Evolutionary conservation across 257 asterid genomes (phyloP).

Genomic region (Solanum piurae): DNA sequence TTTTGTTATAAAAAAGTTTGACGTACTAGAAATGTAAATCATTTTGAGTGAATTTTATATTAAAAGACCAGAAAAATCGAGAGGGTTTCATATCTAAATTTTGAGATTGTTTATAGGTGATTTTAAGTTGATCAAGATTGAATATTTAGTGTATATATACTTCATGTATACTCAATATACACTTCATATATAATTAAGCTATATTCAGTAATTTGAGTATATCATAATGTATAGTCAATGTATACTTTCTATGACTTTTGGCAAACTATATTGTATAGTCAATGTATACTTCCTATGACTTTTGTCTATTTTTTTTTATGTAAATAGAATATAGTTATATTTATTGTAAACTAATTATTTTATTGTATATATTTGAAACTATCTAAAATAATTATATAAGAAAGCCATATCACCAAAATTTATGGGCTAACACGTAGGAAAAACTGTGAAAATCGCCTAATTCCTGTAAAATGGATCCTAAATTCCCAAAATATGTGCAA

Average conservation of each 20-base stretch:
- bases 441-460: fast-evolving
- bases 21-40: too few species aligned
- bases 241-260: too few species aligned
- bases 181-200: not conserved
- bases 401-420: not conserved
- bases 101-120: too few species aligned
- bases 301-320: too few species aligned
- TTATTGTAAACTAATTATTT: not conserved
- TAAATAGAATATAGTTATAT: too few species aligned
- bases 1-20: too few species aligned
- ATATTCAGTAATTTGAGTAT: not conserved
- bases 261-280: too few species aligned
- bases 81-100: not conserved
- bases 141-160: too few species aligned
- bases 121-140: too few species aligned
- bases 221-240: not conserved
- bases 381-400: not conserved
- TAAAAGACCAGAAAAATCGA: fast-evolving
- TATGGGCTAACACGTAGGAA: not conserved
- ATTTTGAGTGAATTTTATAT: too few species aligned
- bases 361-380: not conserved
- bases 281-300: not conserved
- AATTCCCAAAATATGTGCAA: not conserved
- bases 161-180: too few species aligned
- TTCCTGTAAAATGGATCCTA: too few species aligned